A percentile compares a stretch with the other conserved stretches of the same genome.
phyloP scores from a whole-genome alignment of 1,139 yeast species.

The Magnusiomyces fungicola region DNA sequence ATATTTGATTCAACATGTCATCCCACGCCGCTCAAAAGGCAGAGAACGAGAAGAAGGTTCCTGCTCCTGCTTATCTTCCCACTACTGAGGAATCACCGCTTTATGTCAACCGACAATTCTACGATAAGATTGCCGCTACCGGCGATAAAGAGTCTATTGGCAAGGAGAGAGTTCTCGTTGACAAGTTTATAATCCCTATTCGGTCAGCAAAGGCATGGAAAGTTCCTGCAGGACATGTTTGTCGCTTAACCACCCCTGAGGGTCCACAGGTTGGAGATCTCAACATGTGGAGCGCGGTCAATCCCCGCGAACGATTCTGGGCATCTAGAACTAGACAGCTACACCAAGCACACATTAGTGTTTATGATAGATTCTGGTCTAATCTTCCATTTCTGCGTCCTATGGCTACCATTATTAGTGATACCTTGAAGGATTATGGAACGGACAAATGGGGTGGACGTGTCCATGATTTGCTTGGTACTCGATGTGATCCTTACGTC shows the following conservation, averaged over 20 bases:
- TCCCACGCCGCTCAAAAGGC: constrained; percentile 11
- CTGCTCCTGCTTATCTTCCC: constrained; percentile 47
- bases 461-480: constrained; percentile 59
- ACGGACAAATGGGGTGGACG: constrained; percentile 62
- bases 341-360: constrained; percentile 59
- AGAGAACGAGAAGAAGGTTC: constrained; percentile 11
- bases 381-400: constrained; percentile 57
- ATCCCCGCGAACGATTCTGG: constrained; percentile 61
- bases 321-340: constrained; percentile 62
- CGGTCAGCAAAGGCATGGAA: constrained; percentile 55
- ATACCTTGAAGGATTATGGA: constrained; percentile 46
- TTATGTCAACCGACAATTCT: constrained; percentile 44
- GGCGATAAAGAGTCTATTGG: constrained; percentile 20
- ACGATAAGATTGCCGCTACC: constrained; percentile 40
- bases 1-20: constrained; percentile 1
- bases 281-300: constrained; percentile 54
- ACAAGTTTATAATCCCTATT: constrained; percentile 41
- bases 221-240: constrained; percentile 51
- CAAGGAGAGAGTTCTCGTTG: constrained; percentile 33
- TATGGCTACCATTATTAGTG: constrained; percentile 54
- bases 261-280: constrained; percentile 68
- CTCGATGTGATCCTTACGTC: constrained; percentile 64
- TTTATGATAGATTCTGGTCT: constrained; percentile 58
- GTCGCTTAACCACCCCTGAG: constrained; percentile 55
- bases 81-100: constrained; percentile 38